Evolutionary conservation across 2,329 filamentous ascomycete species (phyloP), one percentile per base, ranked within the genome.

Genomic region (Thermothelomyces thermophilus): DNA sequence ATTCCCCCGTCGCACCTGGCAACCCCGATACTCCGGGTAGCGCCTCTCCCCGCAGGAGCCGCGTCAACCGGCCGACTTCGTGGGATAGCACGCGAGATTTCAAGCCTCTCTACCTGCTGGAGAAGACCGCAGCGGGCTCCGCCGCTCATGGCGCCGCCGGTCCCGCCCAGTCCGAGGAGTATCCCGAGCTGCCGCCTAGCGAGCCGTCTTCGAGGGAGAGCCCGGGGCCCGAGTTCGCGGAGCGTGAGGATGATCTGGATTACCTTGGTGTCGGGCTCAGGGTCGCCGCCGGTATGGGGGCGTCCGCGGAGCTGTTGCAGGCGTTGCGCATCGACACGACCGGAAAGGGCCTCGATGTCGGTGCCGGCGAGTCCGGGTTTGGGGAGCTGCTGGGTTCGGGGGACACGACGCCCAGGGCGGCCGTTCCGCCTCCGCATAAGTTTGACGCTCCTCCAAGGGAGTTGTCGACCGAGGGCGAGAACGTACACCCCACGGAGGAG

Each of bases 31-130:
- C 8, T 3, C 5, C 13, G 36, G 11, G 19, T 5, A 6, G 20
- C 9, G 37, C 33, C 9, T 28, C 37, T 13, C 63, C 66, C 24
- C 56, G 66, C 3, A 58, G 60, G 20, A 73, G 69, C 57, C 65
- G 68, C 43, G 63, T 68, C 36, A 61, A 72, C 19, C 73, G 80
- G 5, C 79, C 79, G 11, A 80, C 70, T 11, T 83, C 79, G 0
- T 83, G 80, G 80, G 80, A 82, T 39, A 79, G 69, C 56, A 76
- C 75, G 16, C 78, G 78, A 48, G 88, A 93, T 62, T 84, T 90
- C 60, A 83, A 86, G 58, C 90, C 90, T 0, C 70, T 96, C 8
- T 91, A 87, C 66, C 81, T 95, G 19, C 80, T 95, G 6, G 87
- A 94, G 65, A 82, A 71, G 56, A 16, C 22, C 10, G 71, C 70